Percentiles rank a stretch among this genome's conserved stretches.
Conservation (phyloP, 1,139 yeast species). For the Chernovozyma sophiae-reginae region DNA sequence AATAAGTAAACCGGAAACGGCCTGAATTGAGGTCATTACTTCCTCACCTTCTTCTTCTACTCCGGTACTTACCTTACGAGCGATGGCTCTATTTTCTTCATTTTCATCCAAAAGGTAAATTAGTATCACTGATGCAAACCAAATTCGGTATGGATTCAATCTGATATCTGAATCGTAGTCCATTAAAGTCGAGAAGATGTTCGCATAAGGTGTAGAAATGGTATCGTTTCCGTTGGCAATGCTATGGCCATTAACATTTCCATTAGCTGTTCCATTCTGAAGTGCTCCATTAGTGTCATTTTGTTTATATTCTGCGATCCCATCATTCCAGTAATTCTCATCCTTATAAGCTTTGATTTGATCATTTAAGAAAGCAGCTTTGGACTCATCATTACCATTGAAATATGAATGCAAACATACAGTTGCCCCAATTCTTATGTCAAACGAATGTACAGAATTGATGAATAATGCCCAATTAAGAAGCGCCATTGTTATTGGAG, state of each 20-base stretch:
- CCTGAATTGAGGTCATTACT: constrained; percentile 68
- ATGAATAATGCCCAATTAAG: constrained; percentile 76
- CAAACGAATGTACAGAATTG: constrained; percentile 82
- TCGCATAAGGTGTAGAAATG: constrained; percentile 32
- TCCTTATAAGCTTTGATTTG: constrained; percentile 51
- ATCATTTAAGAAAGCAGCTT: constrained; percentile 55
- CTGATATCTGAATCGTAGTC: constrained; percentile 75
- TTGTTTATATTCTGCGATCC: constrained; percentile 7
- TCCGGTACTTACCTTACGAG: constrained; percentile 61
- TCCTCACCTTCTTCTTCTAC: constrained; percentile 69
- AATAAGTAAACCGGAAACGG: constrained; percentile 71
- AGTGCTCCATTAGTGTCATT: constrained; percentile 5
- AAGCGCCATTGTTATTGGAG: constrained; percentile 73
- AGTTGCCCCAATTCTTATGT: constrained; percentile 70
- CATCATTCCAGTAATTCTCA: constrained; percentile 16
- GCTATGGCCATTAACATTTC: neutral
- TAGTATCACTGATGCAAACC: constrained; percentile 77
- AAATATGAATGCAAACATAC: constrained; percentile 66
- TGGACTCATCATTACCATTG: constrained; percentile 59
- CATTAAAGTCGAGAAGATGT: constrained; percentile 64
- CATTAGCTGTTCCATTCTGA: constrained; percentile 1
- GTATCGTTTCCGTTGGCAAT: neutral
- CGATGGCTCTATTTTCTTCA: constrained; percentile 46
- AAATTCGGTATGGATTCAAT: constrained; percentile 79
- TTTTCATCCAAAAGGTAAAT: constrained; percentile 60